A percentile compares a stretch with the other conserved stretches of the same genome.
Evolutionary conservation across 805 yeast species (phyloP).

Genomic region (Candida chauliodis): DNA sequence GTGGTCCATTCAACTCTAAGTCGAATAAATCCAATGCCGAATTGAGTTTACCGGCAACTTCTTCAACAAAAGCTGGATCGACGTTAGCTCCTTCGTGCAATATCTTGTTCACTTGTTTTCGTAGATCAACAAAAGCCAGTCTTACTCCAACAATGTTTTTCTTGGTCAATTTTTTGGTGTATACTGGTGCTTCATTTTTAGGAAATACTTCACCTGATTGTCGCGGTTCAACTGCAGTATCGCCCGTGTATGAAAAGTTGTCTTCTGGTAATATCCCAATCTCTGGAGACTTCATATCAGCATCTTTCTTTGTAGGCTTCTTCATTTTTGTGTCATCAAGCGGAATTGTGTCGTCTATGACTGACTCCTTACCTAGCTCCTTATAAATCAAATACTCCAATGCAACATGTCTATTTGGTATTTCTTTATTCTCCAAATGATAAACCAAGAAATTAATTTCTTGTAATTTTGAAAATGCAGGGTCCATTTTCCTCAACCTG

Average conservation of each 20-base stretch:
- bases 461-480: slow-evolving; percentile 15
- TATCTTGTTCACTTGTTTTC: not conserved
- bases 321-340: not conserved
- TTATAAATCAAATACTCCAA: slow-evolving; percentile 12
- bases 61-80: slow-evolving; percentile 5
- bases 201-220: not conserved
- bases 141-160: slow-evolving; percentile 4
- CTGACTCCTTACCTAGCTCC: slow-evolving; percentile 9
- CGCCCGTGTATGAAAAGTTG: not conserved
- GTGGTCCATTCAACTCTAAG: slow-evolving; percentile 5
- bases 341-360: not conserved
- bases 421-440: slow-evolving; percentile 12
- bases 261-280: not conserved
- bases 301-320: not conserved
- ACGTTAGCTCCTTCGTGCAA: slow-evolving; percentile 2
- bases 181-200: slow-evolving; percentile 1
- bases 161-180: slow-evolving; percentile 6
- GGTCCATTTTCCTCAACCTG: slow-evolving; percentile 15
- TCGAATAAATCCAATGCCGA: slow-evolving; percentile 6
- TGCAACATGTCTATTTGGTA: slow-evolving; percentile 14
- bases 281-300: not conserved
- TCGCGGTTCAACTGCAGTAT: not conserved
- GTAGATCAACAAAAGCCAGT: slow-evolving; percentile 5
- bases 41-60: slow-evolving; percentile 4
- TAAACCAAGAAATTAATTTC: slow-evolving; percentile 15